These are phyloP conservation scores for Colletotrichum liriopes DNA, from an alignment of 2,329 filamentous ascomycete genomes.

Conservation along the genomic window DNA sequence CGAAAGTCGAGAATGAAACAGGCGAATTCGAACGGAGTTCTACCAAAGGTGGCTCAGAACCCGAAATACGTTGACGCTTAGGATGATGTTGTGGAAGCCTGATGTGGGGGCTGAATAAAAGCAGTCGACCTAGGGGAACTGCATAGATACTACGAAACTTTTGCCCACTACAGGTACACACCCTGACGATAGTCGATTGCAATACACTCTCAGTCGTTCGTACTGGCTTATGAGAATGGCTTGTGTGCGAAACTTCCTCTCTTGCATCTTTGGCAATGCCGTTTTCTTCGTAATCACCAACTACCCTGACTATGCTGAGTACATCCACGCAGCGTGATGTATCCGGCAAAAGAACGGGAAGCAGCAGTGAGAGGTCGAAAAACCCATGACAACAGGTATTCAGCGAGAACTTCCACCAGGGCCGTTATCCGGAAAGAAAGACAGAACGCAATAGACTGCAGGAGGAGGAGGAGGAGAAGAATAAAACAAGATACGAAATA, in stretches of 20 bases:
- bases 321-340: not conserved
- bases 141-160: not conserved
- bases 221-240: not conserved
- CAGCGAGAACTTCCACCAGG: too few species aligned
- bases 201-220: not conserved
- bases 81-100: not conserved
- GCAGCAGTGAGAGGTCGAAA: not conserved
- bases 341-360: not conserved
- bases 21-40: not conserved
- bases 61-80: not conserved
- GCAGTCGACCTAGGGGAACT: not conserved
- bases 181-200: not conserved
- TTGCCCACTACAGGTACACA: not conserved
- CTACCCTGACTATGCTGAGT: too few species aligned
- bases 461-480: not conserved
- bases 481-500: too few species aligned
- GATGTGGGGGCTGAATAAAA: not conserved
- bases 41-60: not conserved
- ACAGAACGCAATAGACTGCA: too few species aligned
- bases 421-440: too few species aligned
- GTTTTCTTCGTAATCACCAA: too few species aligned
- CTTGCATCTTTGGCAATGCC: not conserved
- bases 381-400: not conserved
- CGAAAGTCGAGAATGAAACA: slow-evolving; percentile 1
- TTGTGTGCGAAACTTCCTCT: not conserved